Conservation (phyloP, 2,329 filamentous ascomycete genomes). For the Capronia epimyces region DNA sequence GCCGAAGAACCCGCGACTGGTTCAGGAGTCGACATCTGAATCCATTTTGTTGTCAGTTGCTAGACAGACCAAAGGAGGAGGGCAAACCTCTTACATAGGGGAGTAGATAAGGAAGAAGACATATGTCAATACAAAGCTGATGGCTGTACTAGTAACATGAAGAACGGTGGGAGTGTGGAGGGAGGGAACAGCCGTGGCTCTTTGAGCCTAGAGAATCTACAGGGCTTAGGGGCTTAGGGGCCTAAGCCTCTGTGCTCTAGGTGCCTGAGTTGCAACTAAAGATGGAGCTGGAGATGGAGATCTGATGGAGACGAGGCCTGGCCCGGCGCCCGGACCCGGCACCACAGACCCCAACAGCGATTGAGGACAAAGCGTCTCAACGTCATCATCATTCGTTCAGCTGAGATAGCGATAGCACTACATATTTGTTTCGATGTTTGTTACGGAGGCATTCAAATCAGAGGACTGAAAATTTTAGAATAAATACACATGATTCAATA, state of each 20-base stretch:
- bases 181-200: neutral
- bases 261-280: neutral
- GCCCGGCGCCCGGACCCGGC: neutral
- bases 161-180: neutral
- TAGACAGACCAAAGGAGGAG: neutral
- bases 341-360: neutral
- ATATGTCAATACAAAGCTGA: neutral
- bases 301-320: neutral
- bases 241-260: neutral
- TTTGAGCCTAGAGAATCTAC: neutral
- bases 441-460: too few species aligned
- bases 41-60: constrained; percentile 15
- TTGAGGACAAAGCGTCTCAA: too few species aligned
- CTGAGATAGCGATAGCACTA: too few species aligned
- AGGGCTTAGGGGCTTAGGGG: neutral
- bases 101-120: constrained; percentile 8
- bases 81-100: constrained; percentile 4
- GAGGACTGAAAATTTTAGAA: too few species aligned
- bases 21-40: constrained; percentile 23
- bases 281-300: neutral
- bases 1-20: constrained; percentile 16
- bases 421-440: too few species aligned
- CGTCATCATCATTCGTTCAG: too few species aligned
- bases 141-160: neutral
- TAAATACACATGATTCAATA: too few species aligned